These are phyloP conservation scores for Trypanosoma lewisi DNA, from an alignment of 208 protist species.

Conservation along the genomic window DNA sequence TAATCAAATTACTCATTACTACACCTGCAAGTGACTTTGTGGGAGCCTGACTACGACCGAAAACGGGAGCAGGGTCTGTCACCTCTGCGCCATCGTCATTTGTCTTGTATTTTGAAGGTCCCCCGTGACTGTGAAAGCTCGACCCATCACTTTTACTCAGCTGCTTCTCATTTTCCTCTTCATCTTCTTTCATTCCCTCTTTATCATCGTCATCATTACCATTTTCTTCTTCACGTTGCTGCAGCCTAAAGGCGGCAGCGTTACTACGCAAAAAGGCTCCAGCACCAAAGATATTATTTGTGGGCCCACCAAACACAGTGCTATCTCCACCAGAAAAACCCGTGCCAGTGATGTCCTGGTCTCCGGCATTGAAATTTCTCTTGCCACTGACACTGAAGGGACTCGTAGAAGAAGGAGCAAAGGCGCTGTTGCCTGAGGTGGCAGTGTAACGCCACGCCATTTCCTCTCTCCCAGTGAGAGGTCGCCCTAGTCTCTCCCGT, in stretches of 20 bases:
- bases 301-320: not conserved
- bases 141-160: not conserved
- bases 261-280: slow-evolving; percentile 61
- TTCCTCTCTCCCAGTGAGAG: not conserved
- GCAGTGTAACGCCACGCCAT: slow-evolving; percentile 62
- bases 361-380: slow-evolving; percentile 1
- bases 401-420: not conserved
- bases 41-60: slow-evolving; percentile 2
- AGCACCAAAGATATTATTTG: slow-evolving; percentile 19
- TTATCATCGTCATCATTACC: slow-evolving; percentile 2
- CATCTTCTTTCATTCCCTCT: not conserved
- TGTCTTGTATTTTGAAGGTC: not conserved
- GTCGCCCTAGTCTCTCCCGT: no score
- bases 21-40: slow-evolving; percentile 1
- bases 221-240: slow-evolving; percentile 2
- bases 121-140: not conserved
- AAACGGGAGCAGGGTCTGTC: not conserved
- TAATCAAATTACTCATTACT: not conserved
- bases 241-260: slow-evolving; percentile 1
- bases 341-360: slow-evolving; percentile 90
- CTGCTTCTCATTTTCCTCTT: not conserved
- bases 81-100: not conserved
- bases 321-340: slow-evolving; percentile 89
- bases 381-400: slow-evolving; percentile 15
- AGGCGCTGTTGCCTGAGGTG: slow-evolving; percentile 11